Evolutionary conservation across 2,329 filamentous ascomycete species (phyloP).

Genomic region (Cladophialophora psammophila): DNA sequence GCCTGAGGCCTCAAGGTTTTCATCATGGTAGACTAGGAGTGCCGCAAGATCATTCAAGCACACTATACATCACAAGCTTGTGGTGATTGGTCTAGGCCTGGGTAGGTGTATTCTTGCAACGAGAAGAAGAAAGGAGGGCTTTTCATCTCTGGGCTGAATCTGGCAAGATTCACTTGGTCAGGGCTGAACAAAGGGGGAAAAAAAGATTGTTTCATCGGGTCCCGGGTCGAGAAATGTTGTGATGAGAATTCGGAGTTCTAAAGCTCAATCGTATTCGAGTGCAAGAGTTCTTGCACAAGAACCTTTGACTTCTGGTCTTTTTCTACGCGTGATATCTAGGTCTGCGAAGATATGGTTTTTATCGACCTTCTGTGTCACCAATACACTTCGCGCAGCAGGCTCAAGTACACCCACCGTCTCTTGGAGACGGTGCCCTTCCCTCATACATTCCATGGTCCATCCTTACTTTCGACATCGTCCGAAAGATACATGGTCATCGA

Average conservation of each 20-base stretch:
- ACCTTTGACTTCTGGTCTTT: too few species aligned
- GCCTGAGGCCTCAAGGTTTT: too few species aligned
- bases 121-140: not conserved
- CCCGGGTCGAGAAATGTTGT: not conserved
- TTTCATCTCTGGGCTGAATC: not conserved
- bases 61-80: not conserved
- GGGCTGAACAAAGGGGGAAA: not conserved
- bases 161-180: not conserved
- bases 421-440: not conserved
- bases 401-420: not conserved
- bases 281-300: not conserved
- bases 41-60: too few species aligned
- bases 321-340: not conserved
- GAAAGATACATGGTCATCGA: constrained; percentile 28
- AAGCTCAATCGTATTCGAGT: not conserved
- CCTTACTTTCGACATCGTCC: constrained; percentile 23
- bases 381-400: constrained; percentile 2
- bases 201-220: not conserved
- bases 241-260: not conserved
- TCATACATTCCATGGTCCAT: constrained; percentile 26
- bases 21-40: too few species aligned
- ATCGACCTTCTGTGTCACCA: not conserved
- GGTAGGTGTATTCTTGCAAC: not conserved
- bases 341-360: not conserved
- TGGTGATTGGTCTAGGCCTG: not conserved